Base-by-base conservation (phyloP, 2,329 filamentous ascomycete species). In the Alternaria conjuncta region DNA sequence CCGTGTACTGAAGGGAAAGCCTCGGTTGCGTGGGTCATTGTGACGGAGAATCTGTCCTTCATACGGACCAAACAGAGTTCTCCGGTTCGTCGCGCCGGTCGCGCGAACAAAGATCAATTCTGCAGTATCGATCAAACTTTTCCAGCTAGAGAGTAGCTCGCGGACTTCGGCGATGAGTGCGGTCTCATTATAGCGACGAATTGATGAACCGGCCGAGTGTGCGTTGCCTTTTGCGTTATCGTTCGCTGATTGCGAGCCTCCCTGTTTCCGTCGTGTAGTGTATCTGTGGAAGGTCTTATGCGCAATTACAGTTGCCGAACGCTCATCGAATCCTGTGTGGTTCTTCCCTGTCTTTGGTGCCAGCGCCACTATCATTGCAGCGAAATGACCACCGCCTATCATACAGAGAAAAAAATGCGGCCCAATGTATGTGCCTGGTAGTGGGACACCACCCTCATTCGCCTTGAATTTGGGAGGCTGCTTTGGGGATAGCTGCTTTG, bases 241-340 rank as follows among this genome's bases (percentile, higher is more conserved):
- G 78, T 94, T 98, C 26, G 95, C 91, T 4, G 94, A 96, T 79
- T 99, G 96, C 11, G 94, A 90, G 45, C 96, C 96, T 84, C 96
- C 96, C 79, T 99, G 96, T 79, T 99, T 99, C 70, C 96, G 88
- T 68, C 96, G 87, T 6, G 96, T 99, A 0, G 96, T 99, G 77
- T 99, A 99, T 61, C 96, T 88, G 79, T 99, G 96, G 79, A 98
- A 99, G 0, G 95, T 97, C 83, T 99, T 99, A 81, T 98, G 95
- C 0, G 94, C 95, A 47, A 97, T 86, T 0, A 98, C 93, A 0
- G 91, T 91, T 6, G 95, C 93, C 74, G 97, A 92, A 57, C 93
- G 87, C 69, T 96, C 94, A 76, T 97, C 87, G 1, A 91, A 85
- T 0, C 92, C 91, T 12, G 87, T 84, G 4, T 85, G 84, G 56